Conservation (phyloP, 208 protist genomes). For the Trypanosoma cruzi region DNA sequence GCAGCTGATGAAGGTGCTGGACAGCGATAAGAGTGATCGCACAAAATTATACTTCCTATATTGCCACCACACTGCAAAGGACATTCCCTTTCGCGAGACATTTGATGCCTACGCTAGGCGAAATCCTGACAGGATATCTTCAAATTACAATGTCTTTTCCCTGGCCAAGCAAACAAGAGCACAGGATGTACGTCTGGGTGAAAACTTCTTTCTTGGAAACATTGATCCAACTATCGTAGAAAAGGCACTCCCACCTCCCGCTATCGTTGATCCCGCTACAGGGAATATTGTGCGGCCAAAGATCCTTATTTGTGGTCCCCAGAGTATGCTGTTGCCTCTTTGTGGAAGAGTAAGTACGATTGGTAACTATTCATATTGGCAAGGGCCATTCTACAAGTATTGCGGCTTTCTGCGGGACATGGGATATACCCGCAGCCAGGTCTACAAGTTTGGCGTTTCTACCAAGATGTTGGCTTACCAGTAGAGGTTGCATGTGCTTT, state of each 20-base stretch:
- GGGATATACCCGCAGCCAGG: slow-evolving; percentile 77
- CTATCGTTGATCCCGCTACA: slow-evolving; percentile 12
- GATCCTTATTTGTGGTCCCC: slow-evolving; percentile 80
- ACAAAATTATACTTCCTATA: slow-evolving; percentile 71
- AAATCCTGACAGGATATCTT: slow-evolving; percentile 43
- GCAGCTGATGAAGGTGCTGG: slow-evolving; percentile 82
- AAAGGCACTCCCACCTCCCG: slow-evolving; percentile 26
- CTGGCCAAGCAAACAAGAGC: slow-evolving; percentile 15
- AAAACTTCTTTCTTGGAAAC: slow-evolving; percentile 73
- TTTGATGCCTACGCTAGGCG: slow-evolving; percentile 43
- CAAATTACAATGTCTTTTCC: slow-evolving; percentile 74
- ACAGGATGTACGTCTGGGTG: slow-evolving; percentile 26
- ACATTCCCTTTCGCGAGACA: slow-evolving; percentile 63
- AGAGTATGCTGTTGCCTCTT: slow-evolving; percentile 72
- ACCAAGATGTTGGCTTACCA: slow-evolving; percentile 77
- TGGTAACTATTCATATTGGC: slow-evolving; percentile 74
- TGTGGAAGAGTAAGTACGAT: slow-evolving; percentile 69
- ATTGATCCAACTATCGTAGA: slow-evolving; percentile 63
- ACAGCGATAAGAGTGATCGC: slow-evolving; percentile 46
- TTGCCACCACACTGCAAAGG: slow-evolving; percentile 54
- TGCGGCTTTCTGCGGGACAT: slow-evolving; percentile 83
- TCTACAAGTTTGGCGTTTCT: slow-evolving; percentile 92
- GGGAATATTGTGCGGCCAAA: slow-evolving; percentile 43
- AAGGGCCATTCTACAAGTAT: slow-evolving; percentile 76
- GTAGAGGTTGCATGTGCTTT: slow-evolving; percentile 30